Evolutionary conservation across 2,329 filamentous ascomycete genomes (phyloP).

Genomic region (Colletotrichum musicola): DNA sequence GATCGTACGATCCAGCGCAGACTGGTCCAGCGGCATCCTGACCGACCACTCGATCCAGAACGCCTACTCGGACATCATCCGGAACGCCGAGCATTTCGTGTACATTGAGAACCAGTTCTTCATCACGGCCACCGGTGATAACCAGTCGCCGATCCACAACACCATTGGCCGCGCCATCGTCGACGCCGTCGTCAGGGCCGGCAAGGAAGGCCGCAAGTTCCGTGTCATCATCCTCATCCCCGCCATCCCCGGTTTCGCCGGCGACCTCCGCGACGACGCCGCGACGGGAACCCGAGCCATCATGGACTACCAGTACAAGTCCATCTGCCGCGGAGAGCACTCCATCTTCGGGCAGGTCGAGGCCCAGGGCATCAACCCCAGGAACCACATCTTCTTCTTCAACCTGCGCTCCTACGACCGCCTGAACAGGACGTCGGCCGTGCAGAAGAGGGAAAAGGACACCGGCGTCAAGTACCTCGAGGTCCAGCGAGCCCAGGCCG

Average conservation of each 20-base stretch:
- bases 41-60: constrained; percentile 89
- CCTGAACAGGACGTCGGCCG: constrained; percentile 81
- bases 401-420: constrained; percentile 94
- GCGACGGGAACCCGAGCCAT: constrained; percentile 91
- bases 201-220: constrained; percentile 88
- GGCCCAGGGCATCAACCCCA: constrained; percentile 81
- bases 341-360: constrained; percentile 87
- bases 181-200: constrained; percentile 85
- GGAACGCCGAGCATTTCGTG: constrained; percentile 89
- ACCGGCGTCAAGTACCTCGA: constrained; percentile 88
- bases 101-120: constrained; percentile 99
- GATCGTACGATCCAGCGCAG: constrained; percentile 87
- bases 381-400: constrained; percentile 89
- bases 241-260: constrained; percentile 92
- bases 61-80: constrained; percentile 86
- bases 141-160: constrained; percentile 89
- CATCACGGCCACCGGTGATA: constrained; percentile 91
- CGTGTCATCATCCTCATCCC: constrained; percentile 91
- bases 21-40: constrained; percentile 94
- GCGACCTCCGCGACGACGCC: constrained; percentile 85
- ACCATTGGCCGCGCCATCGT: constrained; percentile 90
- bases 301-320: constrained; percentile 99
- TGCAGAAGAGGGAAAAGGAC: constrained; percentile 81
- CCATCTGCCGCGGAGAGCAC: constrained; percentile 89
- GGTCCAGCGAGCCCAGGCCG: constrained; percentile 87